These are phyloP conservation scores for Pseudozyma hubeiensis DNA, from an alignment of 1,284 basidiomycete species.

Conservation along the genomic window DNA sequence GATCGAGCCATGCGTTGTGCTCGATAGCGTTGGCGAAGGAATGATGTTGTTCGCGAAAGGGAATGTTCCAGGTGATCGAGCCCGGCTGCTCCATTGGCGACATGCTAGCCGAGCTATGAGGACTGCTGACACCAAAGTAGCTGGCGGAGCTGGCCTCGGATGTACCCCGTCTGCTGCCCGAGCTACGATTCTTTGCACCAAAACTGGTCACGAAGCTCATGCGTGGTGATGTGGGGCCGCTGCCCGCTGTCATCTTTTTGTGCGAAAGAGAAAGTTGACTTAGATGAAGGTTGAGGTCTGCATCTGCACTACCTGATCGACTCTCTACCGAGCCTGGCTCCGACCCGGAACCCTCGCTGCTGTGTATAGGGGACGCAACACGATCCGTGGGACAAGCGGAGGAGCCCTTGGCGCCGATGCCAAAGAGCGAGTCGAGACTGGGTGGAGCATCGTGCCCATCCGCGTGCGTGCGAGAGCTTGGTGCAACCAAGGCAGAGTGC, in stretches of 20 bases:
- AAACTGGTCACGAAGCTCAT: slow-evolving; percentile 41
- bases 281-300: slow-evolving; percentile 19
- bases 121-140: slow-evolving; percentile 30
- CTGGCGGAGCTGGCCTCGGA: slow-evolving; percentile 19
- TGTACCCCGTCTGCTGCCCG: slow-evolving; percentile 24
- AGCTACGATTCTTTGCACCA: slow-evolving; percentile 26
- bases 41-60: slow-evolving; percentile 30
- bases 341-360: slow-evolving; percentile 27
- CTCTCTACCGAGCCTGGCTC: slow-evolving; percentile 32
- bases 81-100: slow-evolving; percentile 29
- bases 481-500: background rate
- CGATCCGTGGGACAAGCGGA: slow-evolving; percentile 8
- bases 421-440: slow-evolving; percentile 10
- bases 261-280: slow-evolving; percentile 16
- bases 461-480: background rate
- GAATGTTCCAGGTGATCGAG: slow-evolving; percentile 25
- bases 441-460: background rate
- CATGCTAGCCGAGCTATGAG: slow-evolving; percentile 27
- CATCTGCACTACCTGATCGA: slow-evolving; percentile 22
- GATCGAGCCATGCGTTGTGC: slow-evolving; percentile 12
- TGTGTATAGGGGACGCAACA: slow-evolving; percentile 15
- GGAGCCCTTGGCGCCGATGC: slow-evolving; percentile 2
- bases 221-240: slow-evolving; percentile 9
- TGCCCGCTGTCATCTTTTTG: slow-evolving; percentile 13
- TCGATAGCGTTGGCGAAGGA: slow-evolving; percentile 31